Evolutionary conservation across 257 asterid species (phyloP).

Genomic region (Scutellaria galericulata): DNA sequence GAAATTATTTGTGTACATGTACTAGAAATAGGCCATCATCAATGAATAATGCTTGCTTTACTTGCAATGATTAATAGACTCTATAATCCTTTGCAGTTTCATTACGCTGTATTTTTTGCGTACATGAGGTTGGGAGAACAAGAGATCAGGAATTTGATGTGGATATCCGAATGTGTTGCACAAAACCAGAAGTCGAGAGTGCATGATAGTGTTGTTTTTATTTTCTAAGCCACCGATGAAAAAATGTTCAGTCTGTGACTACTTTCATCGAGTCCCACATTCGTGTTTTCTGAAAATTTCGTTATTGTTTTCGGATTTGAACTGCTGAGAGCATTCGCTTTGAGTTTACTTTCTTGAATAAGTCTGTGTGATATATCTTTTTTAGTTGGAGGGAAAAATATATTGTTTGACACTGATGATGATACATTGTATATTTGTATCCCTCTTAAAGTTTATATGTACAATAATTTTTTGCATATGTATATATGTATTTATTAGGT

Average conservation of each 20-base stretch:
- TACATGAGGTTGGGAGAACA: slow-evolving; percentile 89
- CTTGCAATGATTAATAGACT: background rate
- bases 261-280: background rate
- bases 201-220: slow-evolving; percentile 83
- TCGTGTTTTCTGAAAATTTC: slow-evolving; percentile 27
- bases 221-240: slow-evolving; percentile 45
- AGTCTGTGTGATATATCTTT: slow-evolving; percentile 18
- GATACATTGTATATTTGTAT: background rate
- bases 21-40: background rate
- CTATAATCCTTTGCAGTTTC: slow-evolving; percentile 63
- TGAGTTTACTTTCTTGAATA: slow-evolving; percentile 17
- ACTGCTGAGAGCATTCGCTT: slow-evolving; percentile 1
- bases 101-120: slow-evolving; percentile 81
- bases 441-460: background rate
- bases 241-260: background rate
- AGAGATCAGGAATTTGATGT: slow-evolving; percentile 94
- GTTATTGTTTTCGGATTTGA: slow-evolving; percentile 13
- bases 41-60: background rate
- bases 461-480: slow-evolving; percentile 8
- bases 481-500: background rate
- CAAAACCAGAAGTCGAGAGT: slow-evolving; percentile 89
- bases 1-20: background rate
- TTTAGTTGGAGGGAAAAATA: slow-evolving; percentile 13
- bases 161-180: slow-evolving; percentile 89
- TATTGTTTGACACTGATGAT: background rate